Evolutionary conservation across 192 early-diverging fungal species (phyloP).

Genomic region (Linnemannia elongata): DNA sequence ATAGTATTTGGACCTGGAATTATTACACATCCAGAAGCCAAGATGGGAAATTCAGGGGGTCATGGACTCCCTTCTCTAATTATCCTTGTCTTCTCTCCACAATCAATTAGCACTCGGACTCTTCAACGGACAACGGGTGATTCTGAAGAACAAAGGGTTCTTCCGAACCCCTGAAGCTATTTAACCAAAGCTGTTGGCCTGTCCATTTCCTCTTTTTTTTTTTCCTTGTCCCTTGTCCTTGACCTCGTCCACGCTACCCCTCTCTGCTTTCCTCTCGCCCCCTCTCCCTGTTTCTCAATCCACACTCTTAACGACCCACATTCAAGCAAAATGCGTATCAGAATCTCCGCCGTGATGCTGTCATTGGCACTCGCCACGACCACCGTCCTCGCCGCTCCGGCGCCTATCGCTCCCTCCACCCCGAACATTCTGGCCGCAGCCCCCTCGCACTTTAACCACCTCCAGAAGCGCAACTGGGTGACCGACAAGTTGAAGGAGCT

Average conservation of each 20-base stretch:
- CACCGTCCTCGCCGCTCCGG: slow-evolving; percentile 3
- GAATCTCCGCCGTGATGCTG: not conserved
- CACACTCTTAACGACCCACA: not conserved
- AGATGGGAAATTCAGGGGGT: too few species aligned
- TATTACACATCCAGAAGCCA: too few species aligned
- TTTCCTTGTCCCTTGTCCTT: slow-evolving; percentile 8
- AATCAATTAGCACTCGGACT: not conserved
- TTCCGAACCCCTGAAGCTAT: not conserved
- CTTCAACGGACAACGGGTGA: not conserved
- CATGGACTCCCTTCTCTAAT: not conserved
- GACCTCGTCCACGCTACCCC: not conserved
- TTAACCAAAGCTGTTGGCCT: not conserved
- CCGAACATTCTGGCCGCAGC: slow-evolving; percentile 2
- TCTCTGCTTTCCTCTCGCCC: too few species aligned
- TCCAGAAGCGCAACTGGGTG: slow-evolving; percentile 31
- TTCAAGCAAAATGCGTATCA: slow-evolving; percentile 7
- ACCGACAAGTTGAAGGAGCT: slow-evolving; percentile 22
- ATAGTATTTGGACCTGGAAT: too few species aligned
- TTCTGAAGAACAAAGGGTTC: not conserved
- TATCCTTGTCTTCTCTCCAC: not conserved
- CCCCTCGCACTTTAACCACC: not conserved
- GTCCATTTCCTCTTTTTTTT: not conserved
- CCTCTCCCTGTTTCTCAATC: not conserved
- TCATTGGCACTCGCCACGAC: slow-evolving; percentile 26
- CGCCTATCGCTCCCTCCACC: not conserved